phyloP scores from a whole-genome alignment of 352 stramenopile genomes.

The Pythium brachiatum region DNA sequence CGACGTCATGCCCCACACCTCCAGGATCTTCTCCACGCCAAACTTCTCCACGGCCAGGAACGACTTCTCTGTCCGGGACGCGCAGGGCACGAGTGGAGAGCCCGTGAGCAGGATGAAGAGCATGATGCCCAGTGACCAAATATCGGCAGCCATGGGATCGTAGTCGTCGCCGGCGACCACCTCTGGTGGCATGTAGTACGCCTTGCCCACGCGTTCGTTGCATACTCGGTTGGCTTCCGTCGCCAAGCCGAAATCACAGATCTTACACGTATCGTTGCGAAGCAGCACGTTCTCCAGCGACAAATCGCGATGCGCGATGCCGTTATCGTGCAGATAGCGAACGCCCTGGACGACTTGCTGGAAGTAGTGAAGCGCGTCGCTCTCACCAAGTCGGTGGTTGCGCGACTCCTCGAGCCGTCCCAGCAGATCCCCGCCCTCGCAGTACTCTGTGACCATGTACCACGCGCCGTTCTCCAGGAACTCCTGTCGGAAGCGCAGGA shows the following conservation, averaged over 20 bases:
- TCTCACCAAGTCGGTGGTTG: slow-evolving; percentile 25
- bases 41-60: slow-evolving; percentile 39
- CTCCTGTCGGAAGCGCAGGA: slow-evolving; percentile 32
- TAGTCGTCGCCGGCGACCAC: slow-evolving; percentile 22
- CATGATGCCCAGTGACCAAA: slow-evolving; percentile 53
- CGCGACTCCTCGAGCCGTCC: slow-evolving; percentile 24
- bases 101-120: slow-evolving; percentile 49
- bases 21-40: slow-evolving; percentile 43
- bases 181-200: slow-evolving; percentile 33
- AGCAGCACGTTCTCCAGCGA: slow-evolving; percentile 53
- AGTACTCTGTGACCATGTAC: slow-evolving; percentile 58
- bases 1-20: slow-evolving; percentile 41
- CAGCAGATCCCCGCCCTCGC: slow-evolving; percentile 46
- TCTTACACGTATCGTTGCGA: slow-evolving; percentile 30
- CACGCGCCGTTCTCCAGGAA: slow-evolving; percentile 42
- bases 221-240: slow-evolving; percentile 24
- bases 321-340: slow-evolving; percentile 36
- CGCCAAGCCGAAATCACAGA: slow-evolving; percentile 53
- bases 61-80: slow-evolving; percentile 25
- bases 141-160: slow-evolving; percentile 39
- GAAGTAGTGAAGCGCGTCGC: slow-evolving; percentile 28
- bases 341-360: slow-evolving; percentile 31
- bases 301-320: slow-evolving; percentile 39
- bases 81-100: slow-evolving; percentile 32
- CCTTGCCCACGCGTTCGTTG: slow-evolving; percentile 21